A percentile compares a stretch with the other conserved stretches of the same genome.
Evolutionary conservation across 805 yeast genomes (phyloP).

Genomic region (Wickerhamomyces sydowiorum): DNA sequence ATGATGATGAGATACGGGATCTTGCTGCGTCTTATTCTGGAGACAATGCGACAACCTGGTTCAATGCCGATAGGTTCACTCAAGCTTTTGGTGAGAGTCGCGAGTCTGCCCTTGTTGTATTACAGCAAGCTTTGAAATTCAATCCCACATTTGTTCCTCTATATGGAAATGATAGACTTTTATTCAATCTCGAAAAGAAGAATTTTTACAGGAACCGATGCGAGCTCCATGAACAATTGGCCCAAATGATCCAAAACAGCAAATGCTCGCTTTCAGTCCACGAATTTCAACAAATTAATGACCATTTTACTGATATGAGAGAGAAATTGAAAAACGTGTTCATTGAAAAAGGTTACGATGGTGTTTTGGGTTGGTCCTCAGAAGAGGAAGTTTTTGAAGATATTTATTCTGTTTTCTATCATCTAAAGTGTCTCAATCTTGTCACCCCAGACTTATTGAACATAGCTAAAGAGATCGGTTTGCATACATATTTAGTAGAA

Average conservation of each 20-base stretch:
- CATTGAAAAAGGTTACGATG: slow-evolving; percentile 15
- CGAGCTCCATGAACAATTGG: slow-evolving; percentile 20
- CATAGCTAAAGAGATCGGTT: neutral
- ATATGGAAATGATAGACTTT: slow-evolving; percentile 24
- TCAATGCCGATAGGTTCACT: slow-evolving; percentile 23
- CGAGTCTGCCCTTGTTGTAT: slow-evolving; percentile 8
- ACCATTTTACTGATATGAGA: slow-evolving; percentile 4
- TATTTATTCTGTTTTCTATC: slow-evolving; percentile 1
- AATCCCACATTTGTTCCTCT: slow-evolving; percentile 13
- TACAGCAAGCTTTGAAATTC: slow-evolving; percentile 9
- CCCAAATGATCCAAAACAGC: slow-evolving; percentile 13
- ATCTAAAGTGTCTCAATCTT: slow-evolving; percentile 1
- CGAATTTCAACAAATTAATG: neutral
- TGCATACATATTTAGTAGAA: neutral
- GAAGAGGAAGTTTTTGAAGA: slow-evolving; percentile 16
- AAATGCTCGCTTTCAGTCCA: neutral
- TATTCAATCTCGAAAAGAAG: slow-evolving; percentile 64
- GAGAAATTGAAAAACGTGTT: slow-evolving; percentile 4
- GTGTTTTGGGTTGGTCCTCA: slow-evolving; percentile 25
- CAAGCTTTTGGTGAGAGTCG: slow-evolving; percentile 5
- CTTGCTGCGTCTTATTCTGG: slow-evolving; percentile 38
- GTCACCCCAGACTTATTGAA: neutral
- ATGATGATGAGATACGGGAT: slow-evolving; percentile 55
- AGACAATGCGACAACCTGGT: slow-evolving; percentile 29
- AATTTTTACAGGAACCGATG: slow-evolving; percentile 58